Base-by-base conservation (phyloP, 768 basidiomycete genomes). In the Lyophyllum decastes region DNA sequence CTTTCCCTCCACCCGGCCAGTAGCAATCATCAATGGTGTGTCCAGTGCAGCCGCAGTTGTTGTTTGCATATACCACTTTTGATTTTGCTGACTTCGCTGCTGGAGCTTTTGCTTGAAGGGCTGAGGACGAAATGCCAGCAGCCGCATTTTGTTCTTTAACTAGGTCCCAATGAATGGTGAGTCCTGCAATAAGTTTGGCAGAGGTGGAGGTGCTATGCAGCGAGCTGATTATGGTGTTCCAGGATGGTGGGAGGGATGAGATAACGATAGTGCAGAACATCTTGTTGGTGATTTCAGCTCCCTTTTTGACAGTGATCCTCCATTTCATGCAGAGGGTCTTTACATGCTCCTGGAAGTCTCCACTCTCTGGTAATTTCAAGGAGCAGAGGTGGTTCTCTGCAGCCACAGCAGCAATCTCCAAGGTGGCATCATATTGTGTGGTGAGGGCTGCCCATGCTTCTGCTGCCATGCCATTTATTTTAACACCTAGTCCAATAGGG, bases 1-100 rank as follows among this genome's bases (percentile, higher is more conserved):
- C 72, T 45, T 73, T 76, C 11, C 73, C 73, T 22, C 73, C 70
- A 0, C 74, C 73, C 9, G 58, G 57, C 60, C 64, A 68, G 62
- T 70, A 77, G 55, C 73, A 76, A 2, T 66, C 57, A 8, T 60
- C 63, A 4, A 64, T 63, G 12, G 55, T 40, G 27, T 76, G 73
- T 0, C 73, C 66, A 0, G 10, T 38, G 17, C 41, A 24, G 3
- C 60, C 38, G 50, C 74, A 76, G 48, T 66, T 67, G 3, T 60
- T 61, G 58, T 69, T 66, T 0, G 35, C 30, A 54, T 64, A 63
- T 2, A 57, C 26, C 7, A 60, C n/a, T 2, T 55, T 46, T 25
- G 25, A 19, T 6, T 55, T 54, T 11, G 12, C n/a, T 8, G 49
- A 47, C 26, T 25, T 24, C n/a, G n/a, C n/a, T n/a, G 16, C 24